Percentiles rank a stretch among this genome's conserved stretches.
Conservation (phyloP, 148 eudicot species). For the Vaccinium myrtillus region DNA sequence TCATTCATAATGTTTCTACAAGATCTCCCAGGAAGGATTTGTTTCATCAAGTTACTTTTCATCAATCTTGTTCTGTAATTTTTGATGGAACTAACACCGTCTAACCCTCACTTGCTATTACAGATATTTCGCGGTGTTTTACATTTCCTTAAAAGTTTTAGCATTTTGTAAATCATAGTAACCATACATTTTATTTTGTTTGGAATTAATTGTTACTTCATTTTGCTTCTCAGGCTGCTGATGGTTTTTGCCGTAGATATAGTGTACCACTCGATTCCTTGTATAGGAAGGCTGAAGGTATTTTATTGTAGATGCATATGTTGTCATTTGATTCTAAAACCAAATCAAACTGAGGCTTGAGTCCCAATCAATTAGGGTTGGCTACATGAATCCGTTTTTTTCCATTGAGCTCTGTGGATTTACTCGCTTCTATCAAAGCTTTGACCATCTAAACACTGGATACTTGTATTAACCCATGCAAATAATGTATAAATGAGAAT, state of each 20-base stretch:
- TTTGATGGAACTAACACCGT: neutral
- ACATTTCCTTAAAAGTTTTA: neutral
- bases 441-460: neutral
- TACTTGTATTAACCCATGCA: neutral
- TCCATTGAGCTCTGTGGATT: neutral
- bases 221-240: slow-evolving; percentile 76
- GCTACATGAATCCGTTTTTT: too few species aligned
- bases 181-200: neutral
- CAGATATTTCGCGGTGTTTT: slow-evolving; percentile 11
- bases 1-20: neutral
- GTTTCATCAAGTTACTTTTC: neutral
- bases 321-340: neutral
- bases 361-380: too few species aligned
- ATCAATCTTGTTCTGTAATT: neutral
- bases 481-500: neutral
- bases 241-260: slow-evolving; percentile 95
- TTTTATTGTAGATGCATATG: slow-evolving; percentile 12
- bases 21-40: neutral
- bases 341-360: too few species aligned
- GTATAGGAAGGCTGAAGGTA: slow-evolving; percentile 82
- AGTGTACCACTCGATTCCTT: slow-evolving; percentile 54
- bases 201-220: slow-evolving; percentile 7
- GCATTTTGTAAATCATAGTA: neutral
- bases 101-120: neutral
- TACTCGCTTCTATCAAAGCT: neutral